Evolutionary conservation across 164 flowering plant species (phyloP).

Genomic region (Aristolochia fimbriata): DNA sequence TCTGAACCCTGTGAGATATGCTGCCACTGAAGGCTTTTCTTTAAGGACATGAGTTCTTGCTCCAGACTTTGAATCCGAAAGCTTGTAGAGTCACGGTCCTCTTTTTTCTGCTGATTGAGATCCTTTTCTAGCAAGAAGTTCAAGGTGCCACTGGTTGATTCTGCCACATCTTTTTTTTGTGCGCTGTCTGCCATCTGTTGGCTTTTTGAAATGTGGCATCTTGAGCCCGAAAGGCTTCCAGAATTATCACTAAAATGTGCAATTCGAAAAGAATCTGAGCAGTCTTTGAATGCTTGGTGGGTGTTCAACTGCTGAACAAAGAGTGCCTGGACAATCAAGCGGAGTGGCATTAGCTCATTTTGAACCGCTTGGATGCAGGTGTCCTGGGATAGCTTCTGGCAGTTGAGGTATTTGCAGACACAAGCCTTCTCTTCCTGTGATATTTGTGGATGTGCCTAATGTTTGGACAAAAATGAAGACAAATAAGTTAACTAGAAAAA

Average conservation of each 20-base stretch:
- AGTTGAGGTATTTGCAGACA: slow-evolving; percentile 74
- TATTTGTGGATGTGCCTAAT: slow-evolving; percentile 54
- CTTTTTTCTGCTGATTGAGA: slow-evolving; percentile 17
- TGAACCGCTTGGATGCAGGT: slow-evolving; percentile 82
- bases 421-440: slow-evolving; percentile 62
- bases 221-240: slow-evolving; percentile 52
- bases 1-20: slow-evolving; percentile 26
- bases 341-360: slow-evolving; percentile 86
- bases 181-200: slow-evolving; percentile 43
- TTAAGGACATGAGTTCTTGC: slow-evolving; percentile 60
- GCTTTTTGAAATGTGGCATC: slow-evolving; percentile 37
- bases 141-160: slow-evolving; percentile 27
- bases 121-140: slow-evolving; percentile 50
- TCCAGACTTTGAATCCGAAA: slow-evolving; percentile 87
- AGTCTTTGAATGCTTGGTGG: slow-evolving; percentile 78
- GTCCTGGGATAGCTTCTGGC: slow-evolving; percentile 80
- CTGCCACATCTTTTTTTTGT: slow-evolving; percentile 12
- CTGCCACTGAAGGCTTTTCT: slow-evolving; percentile 46
- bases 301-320: slow-evolving; percentile 78
- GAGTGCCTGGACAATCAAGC: slow-evolving; percentile 82
- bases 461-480: not conserved
- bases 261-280: slow-evolving; percentile 72
- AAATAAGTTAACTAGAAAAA: not conserved
- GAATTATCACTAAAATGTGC: slow-evolving; percentile 44
- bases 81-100: slow-evolving; percentile 79